These are phyloP conservation scores for Fraxinus albicans DNA, from an alignment of 305 asterid species.

Conservation along the genomic window DNA sequence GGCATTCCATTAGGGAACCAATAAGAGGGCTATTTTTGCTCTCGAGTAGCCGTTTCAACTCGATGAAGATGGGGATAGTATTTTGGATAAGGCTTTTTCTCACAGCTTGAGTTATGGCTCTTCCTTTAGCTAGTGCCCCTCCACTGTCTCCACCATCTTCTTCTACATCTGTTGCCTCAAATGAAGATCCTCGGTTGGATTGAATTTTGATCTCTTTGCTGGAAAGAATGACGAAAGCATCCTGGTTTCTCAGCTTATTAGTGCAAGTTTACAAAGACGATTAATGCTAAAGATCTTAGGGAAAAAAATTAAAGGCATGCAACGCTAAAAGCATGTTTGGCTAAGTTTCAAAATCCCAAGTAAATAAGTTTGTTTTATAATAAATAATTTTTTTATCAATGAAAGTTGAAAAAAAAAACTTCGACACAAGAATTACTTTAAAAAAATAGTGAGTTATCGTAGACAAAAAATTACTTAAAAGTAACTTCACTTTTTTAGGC, in stretches of 20 bases:
- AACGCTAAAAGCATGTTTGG: background rate
- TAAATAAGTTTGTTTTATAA: background rate
- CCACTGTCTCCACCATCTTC: slow-evolving; percentile 66
- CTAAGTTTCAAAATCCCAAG: background rate
- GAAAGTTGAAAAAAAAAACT: background rate
- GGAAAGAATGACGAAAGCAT: slow-evolving; percentile 76
- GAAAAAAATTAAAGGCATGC: background rate
- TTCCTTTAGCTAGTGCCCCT: slow-evolving; percentile 55
- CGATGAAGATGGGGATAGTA: slow-evolving; percentile 86
- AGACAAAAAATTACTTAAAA: background rate
- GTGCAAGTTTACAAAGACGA: slow-evolving; percentile 7
- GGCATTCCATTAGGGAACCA: slow-evolving; percentile 95
- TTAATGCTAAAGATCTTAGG: background rate
- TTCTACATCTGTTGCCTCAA: slow-evolving; percentile 61
- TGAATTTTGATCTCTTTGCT: slow-evolving; percentile 85
- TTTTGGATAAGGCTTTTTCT: slow-evolving; percentile 84
- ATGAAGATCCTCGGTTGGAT: slow-evolving; percentile 54
- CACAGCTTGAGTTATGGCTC: slow-evolving; percentile 81
- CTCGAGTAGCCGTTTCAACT: slow-evolving; percentile 81
- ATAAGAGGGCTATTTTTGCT: slow-evolving; percentile 81
- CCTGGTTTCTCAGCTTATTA: slow-evolving; percentile 41
- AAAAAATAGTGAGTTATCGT: background rate
- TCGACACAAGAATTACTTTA: background rate
- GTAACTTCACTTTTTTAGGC: background rate
- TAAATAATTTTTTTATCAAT: background rate